Percentiles rank a stretch among this genome's conserved stretches.
phyloP scores from a whole-genome alignment of 2,329 filamentous ascomycete species.

The Fusarium incarnatum region DNA sequence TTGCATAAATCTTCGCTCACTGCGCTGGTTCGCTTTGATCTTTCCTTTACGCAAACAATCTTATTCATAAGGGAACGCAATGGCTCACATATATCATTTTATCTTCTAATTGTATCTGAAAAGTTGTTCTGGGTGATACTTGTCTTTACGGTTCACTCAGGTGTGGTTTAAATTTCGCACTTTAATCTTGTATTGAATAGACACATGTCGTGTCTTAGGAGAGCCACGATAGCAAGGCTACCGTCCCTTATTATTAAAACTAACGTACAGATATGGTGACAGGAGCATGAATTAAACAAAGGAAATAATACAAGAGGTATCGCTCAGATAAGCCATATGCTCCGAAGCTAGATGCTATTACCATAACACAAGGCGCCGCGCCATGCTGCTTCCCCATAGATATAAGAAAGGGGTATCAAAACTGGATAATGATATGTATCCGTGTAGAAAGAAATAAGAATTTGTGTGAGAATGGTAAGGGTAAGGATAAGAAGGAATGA shows the following conservation, averaged over 20 bases:
- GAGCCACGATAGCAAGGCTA: conserved; percentile 4
- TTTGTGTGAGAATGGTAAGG: background rate
- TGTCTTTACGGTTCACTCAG: background rate
- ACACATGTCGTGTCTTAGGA: conserved; percentile 10
- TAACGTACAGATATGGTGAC: conserved; percentile 24
- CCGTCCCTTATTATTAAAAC: conserved; percentile 31
- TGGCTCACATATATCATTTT: background rate
- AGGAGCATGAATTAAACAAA: conserved; percentile 18
- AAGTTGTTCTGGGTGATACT: background rate
- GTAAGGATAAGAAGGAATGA: conserved; percentile 12
- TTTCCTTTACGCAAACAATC: background rate
- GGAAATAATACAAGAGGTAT: conserved; percentile 11
- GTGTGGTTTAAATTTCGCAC: conserved; percentile 7
- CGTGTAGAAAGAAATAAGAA: conserved; percentile 11
- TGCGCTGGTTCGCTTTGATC: background rate
- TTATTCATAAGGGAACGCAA: background rate
- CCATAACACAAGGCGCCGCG: conserved; percentile 35
- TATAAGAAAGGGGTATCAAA: conserved; percentile 46
- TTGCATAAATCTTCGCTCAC: background rate
- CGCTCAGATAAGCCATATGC: conserved; percentile 31
- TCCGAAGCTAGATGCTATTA: conserved; percentile 41
- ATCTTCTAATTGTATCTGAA: background rate
- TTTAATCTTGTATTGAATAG: conserved; percentile 20
- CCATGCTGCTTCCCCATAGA: conserved; percentile 37
- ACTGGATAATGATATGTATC: conserved; percentile 27